Percentiles rank a stretch among this genome's conserved stretches.
Conservation (phyloP, 176 grass and related monocot genomes). For the Oryza meyeriana region DNA sequence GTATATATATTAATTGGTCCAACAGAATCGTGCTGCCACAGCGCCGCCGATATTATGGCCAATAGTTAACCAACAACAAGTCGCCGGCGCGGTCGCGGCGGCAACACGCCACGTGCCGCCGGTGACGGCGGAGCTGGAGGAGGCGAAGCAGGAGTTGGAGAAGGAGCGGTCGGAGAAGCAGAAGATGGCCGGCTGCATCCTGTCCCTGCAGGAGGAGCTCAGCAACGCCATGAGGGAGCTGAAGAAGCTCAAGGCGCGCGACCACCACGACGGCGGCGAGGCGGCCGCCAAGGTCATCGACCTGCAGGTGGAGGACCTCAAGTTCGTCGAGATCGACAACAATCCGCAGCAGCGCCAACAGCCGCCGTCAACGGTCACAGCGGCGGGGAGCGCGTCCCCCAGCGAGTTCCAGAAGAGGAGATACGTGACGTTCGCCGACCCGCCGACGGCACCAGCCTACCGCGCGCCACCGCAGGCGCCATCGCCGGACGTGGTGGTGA, state of each 20-base stretch:
- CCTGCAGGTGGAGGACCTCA: constrained; percentile 56
- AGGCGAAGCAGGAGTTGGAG: constrained; percentile 54
- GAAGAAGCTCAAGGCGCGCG: constrained; percentile 46
- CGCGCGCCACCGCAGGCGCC: constrained; percentile 1
- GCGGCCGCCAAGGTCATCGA: constrained; percentile 40
- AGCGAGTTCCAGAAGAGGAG: constrained; percentile 83
- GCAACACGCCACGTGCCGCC: not conserved
- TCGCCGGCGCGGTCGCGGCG: not conserved
- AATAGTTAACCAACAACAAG: not conserved
- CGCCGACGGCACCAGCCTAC: constrained; percentile 31
- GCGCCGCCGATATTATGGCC: not conserved
- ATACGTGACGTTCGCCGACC: constrained; percentile 83
- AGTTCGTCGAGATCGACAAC: constrained; percentile 50
- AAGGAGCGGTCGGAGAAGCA: constrained; percentile 63
- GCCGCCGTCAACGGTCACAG: not conserved
- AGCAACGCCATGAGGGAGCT: constrained; percentile 62
- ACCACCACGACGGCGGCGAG: not conserved
- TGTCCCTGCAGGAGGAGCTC: constrained; percentile 61
- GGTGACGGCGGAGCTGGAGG: constrained; percentile 33
- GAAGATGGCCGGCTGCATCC: constrained; percentile 64
- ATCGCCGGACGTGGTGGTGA: constrained; percentile 24
- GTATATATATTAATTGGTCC: not conserved
- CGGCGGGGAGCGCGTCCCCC: not conserved
- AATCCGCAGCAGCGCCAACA: not conserved
- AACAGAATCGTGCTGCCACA: constrained; percentile 30